phyloP scores from a whole-genome alignment of 2,329 filamentous ascomycete genomes.

The Alternaria gaisen region DNA sequence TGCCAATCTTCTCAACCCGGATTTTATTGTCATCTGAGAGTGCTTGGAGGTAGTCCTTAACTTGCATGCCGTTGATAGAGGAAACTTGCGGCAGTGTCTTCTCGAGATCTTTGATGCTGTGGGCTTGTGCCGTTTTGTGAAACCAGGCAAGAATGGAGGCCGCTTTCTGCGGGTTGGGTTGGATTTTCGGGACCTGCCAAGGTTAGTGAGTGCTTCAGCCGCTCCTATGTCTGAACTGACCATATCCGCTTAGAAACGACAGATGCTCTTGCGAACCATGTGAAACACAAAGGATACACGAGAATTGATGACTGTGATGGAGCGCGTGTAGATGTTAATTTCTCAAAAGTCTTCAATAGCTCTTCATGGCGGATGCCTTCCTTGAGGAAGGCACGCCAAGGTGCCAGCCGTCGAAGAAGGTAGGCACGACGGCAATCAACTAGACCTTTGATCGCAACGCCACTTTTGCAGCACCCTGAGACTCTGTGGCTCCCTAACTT shows the following conservation, averaged over 20 bases:
- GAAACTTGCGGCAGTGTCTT: constrained; percentile 69
- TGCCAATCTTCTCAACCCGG: constrained; percentile 74
- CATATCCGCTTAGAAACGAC: constrained; percentile 9
- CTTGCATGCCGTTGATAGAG: constrained; percentile 71
- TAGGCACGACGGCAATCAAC: background rate
- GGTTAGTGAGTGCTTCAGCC: constrained; percentile 16
- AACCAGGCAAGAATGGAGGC: constrained; percentile 67
- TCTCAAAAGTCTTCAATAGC: background rate
- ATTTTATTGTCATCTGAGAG: constrained; percentile 69
- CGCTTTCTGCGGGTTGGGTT: constrained; percentile 67
- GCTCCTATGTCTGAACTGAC: constrained; percentile 9
- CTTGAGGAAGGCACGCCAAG: constrained; percentile 1
- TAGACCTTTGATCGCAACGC: background rate
- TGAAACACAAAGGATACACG: background rate
- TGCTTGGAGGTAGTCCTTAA: constrained; percentile 72
- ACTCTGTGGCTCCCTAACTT: background rate
- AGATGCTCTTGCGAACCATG: background rate
- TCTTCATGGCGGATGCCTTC: background rate
- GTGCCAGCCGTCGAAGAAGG: background rate
- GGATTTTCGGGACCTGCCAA: constrained; percentile 61
- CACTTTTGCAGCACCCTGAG: background rate
- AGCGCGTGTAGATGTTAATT: background rate
- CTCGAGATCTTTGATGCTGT: constrained; percentile 74
- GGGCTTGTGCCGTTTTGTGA: constrained; percentile 66
- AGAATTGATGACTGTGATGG: background rate